These are phyloP conservation scores for Termitomyces titanicus DNA, from an alignment of 768 basidiomycete genomes.

Conservation along the genomic window DNA sequence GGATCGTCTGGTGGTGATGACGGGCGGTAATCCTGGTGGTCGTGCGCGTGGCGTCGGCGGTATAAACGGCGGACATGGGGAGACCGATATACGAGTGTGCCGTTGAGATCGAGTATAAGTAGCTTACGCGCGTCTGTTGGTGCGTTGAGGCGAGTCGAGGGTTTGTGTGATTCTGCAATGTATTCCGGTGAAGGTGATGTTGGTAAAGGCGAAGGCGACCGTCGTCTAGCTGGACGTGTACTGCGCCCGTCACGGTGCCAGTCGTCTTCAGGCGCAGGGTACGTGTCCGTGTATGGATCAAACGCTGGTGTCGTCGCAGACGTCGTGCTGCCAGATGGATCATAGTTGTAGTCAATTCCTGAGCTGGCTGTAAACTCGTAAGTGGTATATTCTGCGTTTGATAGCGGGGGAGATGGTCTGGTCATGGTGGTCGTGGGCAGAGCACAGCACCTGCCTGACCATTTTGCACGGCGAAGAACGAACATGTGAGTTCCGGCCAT, in stretches of 20 bases:
- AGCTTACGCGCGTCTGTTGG: constrained; percentile 48
- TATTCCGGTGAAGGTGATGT: constrained; percentile 28
- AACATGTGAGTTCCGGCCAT: too few relatives aligned
- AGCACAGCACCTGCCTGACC: not conserved
- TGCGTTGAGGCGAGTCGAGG: constrained; percentile 23
- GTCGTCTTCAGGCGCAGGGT: not conserved
- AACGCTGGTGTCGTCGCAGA: constrained; percentile 5
- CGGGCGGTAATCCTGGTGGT: too few relatives aligned
- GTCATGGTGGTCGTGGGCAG: not conserved
- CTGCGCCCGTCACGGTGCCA: not conserved
- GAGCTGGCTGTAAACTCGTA: constrained; percentile 13
- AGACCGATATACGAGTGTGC: constrained; percentile 65
- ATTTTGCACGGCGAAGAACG: not conserved
- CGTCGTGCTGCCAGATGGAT: constrained; percentile 14
- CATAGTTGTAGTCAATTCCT: constrained; percentile 24
- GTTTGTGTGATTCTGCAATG: constrained; percentile 23
- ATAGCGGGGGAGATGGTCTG: not conserved
- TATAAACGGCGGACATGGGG: constrained; percentile 23
- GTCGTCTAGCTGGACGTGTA: not conserved
- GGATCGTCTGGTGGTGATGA: too few relatives aligned
- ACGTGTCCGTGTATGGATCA: constrained; percentile 21
- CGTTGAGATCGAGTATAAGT: constrained; percentile 73
- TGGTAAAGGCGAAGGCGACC: constrained; percentile 25
- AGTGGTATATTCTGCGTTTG: not conserved
- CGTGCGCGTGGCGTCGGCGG: constrained; percentile 10